These are phyloP conservation scores for Tulasnella sp. DNA, from an alignment of 768 basidiomycete species.

Conservation along the genomic window DNA sequence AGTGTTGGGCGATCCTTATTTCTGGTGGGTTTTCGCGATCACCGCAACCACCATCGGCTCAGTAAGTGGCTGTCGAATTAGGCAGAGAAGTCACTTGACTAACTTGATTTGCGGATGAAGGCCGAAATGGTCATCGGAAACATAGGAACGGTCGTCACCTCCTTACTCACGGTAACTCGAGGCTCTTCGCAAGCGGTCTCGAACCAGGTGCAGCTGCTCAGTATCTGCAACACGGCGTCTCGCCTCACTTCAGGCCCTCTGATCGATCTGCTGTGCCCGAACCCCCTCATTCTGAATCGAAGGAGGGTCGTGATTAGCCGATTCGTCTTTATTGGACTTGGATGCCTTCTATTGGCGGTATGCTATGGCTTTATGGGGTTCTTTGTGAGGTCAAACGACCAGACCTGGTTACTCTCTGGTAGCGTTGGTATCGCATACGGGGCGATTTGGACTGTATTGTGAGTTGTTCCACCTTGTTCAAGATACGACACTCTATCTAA, in stretches of 20 bases:
- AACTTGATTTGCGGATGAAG: constrained; percentile 10
- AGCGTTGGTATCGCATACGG: constrained; percentile 62
- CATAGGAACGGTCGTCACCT: constrained; percentile 54
- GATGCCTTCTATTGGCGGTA: constrained; percentile 36
- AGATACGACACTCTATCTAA: constrained; percentile 1
- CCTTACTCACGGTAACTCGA: constrained; percentile 19
- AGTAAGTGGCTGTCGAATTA: constrained; percentile 44
- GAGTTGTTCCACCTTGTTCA: constrained; percentile 25
- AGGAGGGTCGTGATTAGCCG: constrained; percentile 48
- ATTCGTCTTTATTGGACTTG: constrained; percentile 41
- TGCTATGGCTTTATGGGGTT: constrained; percentile 47
- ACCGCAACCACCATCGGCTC: constrained; percentile 49
- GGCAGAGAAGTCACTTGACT: no score
- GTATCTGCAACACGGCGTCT: constrained; percentile 57
- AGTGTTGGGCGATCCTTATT: constrained; percentile 42
- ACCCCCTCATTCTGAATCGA: constrained; percentile 28
- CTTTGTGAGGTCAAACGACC: constrained; percentile 36
- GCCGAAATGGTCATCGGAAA: constrained; percentile 48
- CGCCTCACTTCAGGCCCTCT: constrained; percentile 55
- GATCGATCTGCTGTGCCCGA: constrained; percentile 61
- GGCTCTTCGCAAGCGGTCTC: constrained; percentile 33
- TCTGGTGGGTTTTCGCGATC: constrained; percentile 50
- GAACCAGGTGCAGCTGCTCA: constrained; percentile 56
- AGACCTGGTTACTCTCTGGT: constrained; percentile 58
- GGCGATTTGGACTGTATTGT: constrained; percentile 57